Conservation (phyloP, 768 basidiomycete species). For the Kwoniella pini region DNA sequence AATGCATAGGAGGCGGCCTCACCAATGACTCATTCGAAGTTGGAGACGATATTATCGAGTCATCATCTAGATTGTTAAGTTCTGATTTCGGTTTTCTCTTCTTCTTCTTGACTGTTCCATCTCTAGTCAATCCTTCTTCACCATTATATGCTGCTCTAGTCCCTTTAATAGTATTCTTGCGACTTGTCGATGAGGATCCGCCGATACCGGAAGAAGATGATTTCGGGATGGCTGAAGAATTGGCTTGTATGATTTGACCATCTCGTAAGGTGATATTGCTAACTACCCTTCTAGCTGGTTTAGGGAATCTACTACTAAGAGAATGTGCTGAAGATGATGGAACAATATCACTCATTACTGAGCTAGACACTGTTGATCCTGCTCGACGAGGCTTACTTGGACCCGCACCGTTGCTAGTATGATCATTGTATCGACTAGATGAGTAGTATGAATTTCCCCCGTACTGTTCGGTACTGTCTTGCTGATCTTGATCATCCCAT, state of each 20-base stretch:
- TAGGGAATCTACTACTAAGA: slow-evolving; percentile 36
- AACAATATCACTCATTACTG: slow-evolving; percentile 7
- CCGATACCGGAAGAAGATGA: slow-evolving; percentile 1
- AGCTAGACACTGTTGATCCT: slow-evolving; percentile 10
- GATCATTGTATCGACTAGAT: slow-evolving; percentile 18
- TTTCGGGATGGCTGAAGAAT: not conserved
- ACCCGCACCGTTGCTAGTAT: slow-evolving; percentile 14
- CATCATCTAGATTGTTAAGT: not conserved
- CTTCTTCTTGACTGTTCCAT: slow-evolving; percentile 34
- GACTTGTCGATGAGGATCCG: not conserved
- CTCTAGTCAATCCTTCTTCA: not conserved
- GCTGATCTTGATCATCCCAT: slow-evolving; percentile 31
- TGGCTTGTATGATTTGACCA: slow-evolving; percentile 9
- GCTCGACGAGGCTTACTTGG: slow-evolving; percentile 18
- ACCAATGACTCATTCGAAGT: not conserved
- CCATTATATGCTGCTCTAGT: not conserved
- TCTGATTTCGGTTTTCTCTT: slow-evolving; percentile 26
- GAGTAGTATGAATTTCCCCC: slow-evolving; percentile 1
- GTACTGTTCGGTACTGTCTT: not conserved
- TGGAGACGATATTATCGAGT: slow-evolving; percentile 13
- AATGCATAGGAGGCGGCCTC: slow-evolving; percentile 16
- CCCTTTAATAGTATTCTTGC: slow-evolving; percentile 4
- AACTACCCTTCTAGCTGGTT: slow-evolving; percentile 29
- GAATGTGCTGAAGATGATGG: not conserved
- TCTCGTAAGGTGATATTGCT: slow-evolving; percentile 33